phyloP scores from a whole-genome alignment of 768 basidiomycete genomes.

The Russula virescens region DNA sequence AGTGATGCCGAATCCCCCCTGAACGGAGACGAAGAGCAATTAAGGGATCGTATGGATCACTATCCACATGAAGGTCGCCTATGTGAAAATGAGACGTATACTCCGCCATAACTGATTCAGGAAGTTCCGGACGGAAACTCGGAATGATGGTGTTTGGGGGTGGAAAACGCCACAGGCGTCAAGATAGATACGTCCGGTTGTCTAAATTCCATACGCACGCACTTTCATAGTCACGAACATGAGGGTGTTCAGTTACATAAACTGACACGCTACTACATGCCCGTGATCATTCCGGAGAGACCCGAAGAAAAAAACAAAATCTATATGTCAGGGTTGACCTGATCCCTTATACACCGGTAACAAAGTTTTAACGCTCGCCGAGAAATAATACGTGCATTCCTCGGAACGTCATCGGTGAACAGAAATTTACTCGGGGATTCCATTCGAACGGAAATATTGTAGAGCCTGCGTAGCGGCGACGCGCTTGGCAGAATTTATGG shows the following conservation, averaged over 20 bases:
- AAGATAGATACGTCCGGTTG: not conserved
- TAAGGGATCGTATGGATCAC: not conserved
- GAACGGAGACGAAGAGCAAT: not conserved
- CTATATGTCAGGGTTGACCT: not conserved
- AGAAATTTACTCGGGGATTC: not conserved
- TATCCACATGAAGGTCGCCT: not conserved
- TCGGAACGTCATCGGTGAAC: not conserved
- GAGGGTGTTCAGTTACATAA: not conserved
- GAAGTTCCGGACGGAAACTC: not conserved
- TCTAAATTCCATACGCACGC: not conserved
- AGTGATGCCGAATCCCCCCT: not conserved
- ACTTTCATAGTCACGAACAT: not conserved
- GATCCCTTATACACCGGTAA: no score
- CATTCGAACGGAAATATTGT: not conserved
- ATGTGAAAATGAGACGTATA: no score
- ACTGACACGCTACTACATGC: not conserved
- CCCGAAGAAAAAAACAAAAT: not conserved
- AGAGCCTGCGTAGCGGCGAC: slow-evolving; percentile 1
- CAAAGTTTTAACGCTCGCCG: not conserved
- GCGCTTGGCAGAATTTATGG: not conserved
- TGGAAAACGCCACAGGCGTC: not conserved
- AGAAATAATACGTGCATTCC: not conserved
- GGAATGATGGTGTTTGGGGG: not conserved
- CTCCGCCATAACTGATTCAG: not conserved
- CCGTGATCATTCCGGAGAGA: not conserved